Evolutionary conservation across 192 early-diverging fungal genomes (phyloP).

Genomic region (Fimicolochytrium jonesii): DNA sequence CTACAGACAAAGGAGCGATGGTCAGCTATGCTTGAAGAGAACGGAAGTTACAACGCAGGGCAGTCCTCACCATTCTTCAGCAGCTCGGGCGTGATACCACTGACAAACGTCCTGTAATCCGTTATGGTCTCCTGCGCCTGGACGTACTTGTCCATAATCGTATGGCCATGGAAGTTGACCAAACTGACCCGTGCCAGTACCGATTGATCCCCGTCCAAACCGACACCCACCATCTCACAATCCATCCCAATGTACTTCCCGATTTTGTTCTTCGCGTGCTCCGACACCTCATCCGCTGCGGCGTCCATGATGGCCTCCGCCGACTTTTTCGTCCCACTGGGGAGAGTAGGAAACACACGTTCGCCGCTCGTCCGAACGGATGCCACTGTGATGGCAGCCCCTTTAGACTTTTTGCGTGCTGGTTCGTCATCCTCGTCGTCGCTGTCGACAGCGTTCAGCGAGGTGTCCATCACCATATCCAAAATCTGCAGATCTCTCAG

Average conservation of each 20-base stretch:
- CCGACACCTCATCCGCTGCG: background rate
- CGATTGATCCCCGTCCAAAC: constrained; percentile 75
- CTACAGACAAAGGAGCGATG: constrained; percentile 27
- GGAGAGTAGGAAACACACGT: background rate
- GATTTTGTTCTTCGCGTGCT: constrained; percentile 29
- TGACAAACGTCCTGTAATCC: constrained; percentile 88
- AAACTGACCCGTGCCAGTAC: constrained; percentile 85
- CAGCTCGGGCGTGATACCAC: constrained; percentile 81
- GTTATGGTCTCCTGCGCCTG: constrained; percentile 77
- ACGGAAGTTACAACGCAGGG: background rate
- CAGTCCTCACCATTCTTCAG: constrained; percentile 46
- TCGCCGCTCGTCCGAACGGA: background rate
- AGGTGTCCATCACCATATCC: background rate
- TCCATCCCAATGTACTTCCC: constrained; percentile 95
- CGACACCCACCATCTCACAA: constrained; percentile 99
- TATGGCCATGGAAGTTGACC: constrained; percentile 90
- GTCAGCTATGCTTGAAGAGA: background rate
- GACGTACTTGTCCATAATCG: constrained; percentile 82
- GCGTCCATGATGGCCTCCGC: background rate
- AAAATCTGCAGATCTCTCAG: constrained; percentile 13
- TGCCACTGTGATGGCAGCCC: background rate
- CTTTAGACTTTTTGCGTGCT: background rate
- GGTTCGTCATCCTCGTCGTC: background rate
- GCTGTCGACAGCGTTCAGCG: background rate
- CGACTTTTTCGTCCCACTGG: background rate